Conservation (phyloP, 2,329 filamentous ascomycete species). For the Dothideomycetes sp. region DNA sequence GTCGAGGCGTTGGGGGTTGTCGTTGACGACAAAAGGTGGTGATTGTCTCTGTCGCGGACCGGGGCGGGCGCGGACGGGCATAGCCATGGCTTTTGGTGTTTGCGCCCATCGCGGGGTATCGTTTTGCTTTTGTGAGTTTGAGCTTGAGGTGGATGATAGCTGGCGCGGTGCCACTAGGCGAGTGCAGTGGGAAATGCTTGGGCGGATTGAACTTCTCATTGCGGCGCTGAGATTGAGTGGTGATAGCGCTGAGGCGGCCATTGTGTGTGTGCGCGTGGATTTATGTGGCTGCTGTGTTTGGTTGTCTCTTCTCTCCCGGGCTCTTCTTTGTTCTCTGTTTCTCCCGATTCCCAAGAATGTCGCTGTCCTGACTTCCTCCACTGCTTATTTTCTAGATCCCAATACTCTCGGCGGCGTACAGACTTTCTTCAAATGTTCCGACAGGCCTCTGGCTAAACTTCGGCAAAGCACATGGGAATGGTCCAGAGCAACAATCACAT, state of each 20-base stretch:
- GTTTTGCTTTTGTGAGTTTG: constrained; percentile 14
- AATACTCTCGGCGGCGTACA: background rate
- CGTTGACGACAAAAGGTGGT: constrained; percentile 61
- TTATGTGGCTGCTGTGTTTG: too few species aligned
- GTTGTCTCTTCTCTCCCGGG: too few species aligned
- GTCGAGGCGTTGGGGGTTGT: constrained; percentile 64
- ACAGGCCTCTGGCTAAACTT: too few species aligned
- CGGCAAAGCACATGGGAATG: too few species aligned
- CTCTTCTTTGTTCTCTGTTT: background rate
- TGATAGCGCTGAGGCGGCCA: constrained; percentile 12
- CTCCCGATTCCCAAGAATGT: background rate
- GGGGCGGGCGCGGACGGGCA: constrained; percentile 47
- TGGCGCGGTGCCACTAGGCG: constrained; percentile 15
- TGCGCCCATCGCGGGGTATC: constrained; percentile 41
- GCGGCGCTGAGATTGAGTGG: constrained; percentile 21
- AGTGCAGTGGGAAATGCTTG: constrained; percentile 14
- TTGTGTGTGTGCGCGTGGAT: background rate
- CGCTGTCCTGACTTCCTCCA: too few species aligned
- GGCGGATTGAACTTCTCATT: constrained; percentile 22
- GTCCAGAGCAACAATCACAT: too few species aligned
- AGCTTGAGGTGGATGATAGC: constrained; percentile 8
- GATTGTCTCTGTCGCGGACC: constrained; percentile 38
- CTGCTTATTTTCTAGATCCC: background rate
- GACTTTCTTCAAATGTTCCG: background rate
- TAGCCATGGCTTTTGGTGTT: constrained; percentile 39